Evolutionary conservation across 2,329 filamentous ascomycete genomes (phyloP), one percentile per base, ranked within the genome.

Genomic region (Claviceps digitariae): DNA sequence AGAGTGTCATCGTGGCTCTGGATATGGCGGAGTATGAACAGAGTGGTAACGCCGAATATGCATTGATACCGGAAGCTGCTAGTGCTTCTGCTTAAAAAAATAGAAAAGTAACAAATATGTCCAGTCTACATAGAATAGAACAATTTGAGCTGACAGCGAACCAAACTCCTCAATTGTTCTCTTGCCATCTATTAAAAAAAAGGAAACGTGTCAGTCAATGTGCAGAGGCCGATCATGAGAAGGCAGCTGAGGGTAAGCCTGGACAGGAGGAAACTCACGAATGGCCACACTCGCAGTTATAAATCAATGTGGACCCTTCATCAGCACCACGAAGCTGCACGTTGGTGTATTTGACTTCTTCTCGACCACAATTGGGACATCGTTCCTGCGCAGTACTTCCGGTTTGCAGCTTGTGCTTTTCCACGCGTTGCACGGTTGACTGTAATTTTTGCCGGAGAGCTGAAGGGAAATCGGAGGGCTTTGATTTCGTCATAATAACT

Each of bases 21-120:
- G 93, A 98, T 69, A 98, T 98, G 89, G 93, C 90, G 12, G 91
- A 96, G 65, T 96, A 89, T 64, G 93, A 98, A 75, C 89, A 87
- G 74, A 87, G 83, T 60, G 87, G 87, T 44, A 82, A 95, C 69
- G 74, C 82, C 34, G 90, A 98, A 67, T 98, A 98, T 74, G 93
- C 93, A 48, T 78, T 95, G 63, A 84, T 97, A 60, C 91, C 90
- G 3, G 80, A 86, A 61, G 69, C 69, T 50, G 66, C 68, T 57
- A 70, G 69, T 58, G 69, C 69, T 59, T 61, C 67, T 54, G 71
- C 69, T 56, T 73, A 62, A 65, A 58, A 56, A 20, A 62, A 64
- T 2, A 45, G 9, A 5, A 27, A 45, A 45, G 27, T 13, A 45
- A 45, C 36, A 27, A 3, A 59, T 55, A 8, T 23, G 17, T 2